Conservation (phyloP, 768 basidiomycete genomes). For the Lactifluus piperatus region DNA sequence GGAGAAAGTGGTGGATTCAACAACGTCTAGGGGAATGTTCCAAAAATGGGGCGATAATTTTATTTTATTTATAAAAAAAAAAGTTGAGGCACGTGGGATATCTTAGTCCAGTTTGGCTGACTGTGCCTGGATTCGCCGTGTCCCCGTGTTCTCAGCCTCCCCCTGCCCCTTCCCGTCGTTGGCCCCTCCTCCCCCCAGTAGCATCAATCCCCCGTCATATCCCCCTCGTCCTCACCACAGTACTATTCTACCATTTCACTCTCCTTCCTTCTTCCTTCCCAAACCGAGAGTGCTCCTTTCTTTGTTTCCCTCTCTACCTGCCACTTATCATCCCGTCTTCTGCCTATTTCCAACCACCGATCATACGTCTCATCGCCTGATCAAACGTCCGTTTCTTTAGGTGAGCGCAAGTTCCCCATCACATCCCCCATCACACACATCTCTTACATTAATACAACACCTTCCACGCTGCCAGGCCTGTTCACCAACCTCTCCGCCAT, state of each 20-base stretch:
- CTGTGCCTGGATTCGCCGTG: neutral
- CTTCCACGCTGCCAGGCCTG: neutral
- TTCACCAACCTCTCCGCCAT: neutral
- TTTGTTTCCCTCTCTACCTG: neutral
- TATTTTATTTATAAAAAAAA: too few species aligned
- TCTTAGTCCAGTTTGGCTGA: too few species aligned
- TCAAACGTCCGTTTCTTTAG: slow-evolving; percentile 1
- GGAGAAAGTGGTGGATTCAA: neutral
- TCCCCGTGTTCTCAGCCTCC: neutral
- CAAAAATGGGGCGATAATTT: too few species aligned
- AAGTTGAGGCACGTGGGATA: neutral
- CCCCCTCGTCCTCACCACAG: neutral
- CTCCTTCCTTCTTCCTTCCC: neutral
- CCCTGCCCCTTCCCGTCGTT: neutral
- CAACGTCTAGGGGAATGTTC: too few species aligned
- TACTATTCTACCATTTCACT: neutral
- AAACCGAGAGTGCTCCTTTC: neutral
- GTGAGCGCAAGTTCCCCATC: neutral
- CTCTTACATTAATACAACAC: neutral
- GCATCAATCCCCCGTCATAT: neutral
- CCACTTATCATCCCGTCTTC: neutral
- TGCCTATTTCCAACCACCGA: slow-evolving; percentile 1
- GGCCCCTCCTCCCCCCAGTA: neutral
- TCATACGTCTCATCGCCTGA: slow-evolving; percentile 1
- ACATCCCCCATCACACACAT: neutral